Evolutionary conservation across 192 early-diverging fungal species (phyloP).

Genomic region (Coemansia brasiliensis): DNA sequence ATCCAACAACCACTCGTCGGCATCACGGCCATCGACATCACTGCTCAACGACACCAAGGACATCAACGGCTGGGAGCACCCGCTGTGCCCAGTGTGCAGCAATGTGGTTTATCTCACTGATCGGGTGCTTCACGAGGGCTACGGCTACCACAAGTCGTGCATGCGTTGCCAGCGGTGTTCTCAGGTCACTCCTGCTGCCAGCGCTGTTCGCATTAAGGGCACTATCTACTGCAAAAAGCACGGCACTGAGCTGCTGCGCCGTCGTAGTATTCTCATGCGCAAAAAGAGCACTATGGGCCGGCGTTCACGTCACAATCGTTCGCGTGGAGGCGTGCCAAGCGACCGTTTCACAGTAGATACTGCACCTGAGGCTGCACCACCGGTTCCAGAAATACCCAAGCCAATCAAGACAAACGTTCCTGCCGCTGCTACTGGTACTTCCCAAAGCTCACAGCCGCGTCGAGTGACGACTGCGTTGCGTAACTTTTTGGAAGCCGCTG

Average conservation of each 20-base stretch:
- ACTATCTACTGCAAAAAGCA: constrained; percentile 57
- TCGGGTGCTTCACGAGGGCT: constrained; percentile 53
- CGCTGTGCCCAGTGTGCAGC: constrained; percentile 50
- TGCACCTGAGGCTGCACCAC: constrained; percentile 18
- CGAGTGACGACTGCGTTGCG: constrained; percentile 46
- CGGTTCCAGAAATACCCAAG: constrained; percentile 40
- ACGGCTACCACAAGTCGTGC: constrained; percentile 57
- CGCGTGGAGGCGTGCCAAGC: constrained; percentile 27
- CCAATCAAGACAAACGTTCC: background rate
- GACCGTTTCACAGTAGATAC: constrained; percentile 17
- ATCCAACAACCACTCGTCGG: constrained; percentile 21
- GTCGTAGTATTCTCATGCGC: constrained; percentile 59
- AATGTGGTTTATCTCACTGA: constrained; percentile 52
- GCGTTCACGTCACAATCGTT: constrained; percentile 41
- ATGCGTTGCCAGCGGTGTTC: constrained; percentile 55
- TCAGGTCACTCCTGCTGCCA: constrained; percentile 34
- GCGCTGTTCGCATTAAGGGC: constrained; percentile 52
- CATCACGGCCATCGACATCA: constrained; percentile 46
- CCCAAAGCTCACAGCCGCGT: constrained; percentile 21
- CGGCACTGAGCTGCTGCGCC: constrained; percentile 49
- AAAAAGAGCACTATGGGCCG: constrained; percentile 57
- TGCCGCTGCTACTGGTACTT: too few relatives aligned
- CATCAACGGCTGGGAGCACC: constrained; percentile 57
- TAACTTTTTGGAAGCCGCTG: constrained; percentile 52
- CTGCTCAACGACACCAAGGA: constrained; percentile 49